Evolutionary conservation across 2,329 filamentous ascomycete species (phyloP), one percentile per base, ranked within the genome.

Genomic region (Ophiostoma pallidulum): DNA sequence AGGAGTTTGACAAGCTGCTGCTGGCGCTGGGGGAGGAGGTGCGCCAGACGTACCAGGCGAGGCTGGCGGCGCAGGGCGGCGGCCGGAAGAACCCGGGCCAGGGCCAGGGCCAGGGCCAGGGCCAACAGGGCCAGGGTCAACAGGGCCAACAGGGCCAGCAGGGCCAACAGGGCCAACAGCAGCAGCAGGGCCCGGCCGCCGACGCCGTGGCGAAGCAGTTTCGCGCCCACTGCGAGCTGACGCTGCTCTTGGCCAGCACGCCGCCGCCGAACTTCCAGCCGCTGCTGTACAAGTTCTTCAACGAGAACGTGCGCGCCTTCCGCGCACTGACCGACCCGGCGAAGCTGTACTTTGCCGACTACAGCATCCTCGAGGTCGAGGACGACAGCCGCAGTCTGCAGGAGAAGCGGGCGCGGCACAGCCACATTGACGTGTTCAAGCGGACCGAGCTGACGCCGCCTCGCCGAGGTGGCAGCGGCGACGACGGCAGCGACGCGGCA

Each of bases 321-420:
- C 71, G 75, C 35, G 68, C 68, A 5, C 70, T 75, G 47, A 72
- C 81, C 10, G 79, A 92, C 54, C 73, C 78, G 24, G 75, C 81
- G 9, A 74, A 74, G 51, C 70, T 94, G 41, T 86, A 85, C 65
- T 84, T 88, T 63, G 77, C 78, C 41, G 78, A 92, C 59, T 86
- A 81, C 47, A 72, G 71, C 41, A 75, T 86, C 60, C 69, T 92
- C 10, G 83, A 84, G 5, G 68, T 87, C 13, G 72, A 75, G 9
- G 74, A 81, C 45, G 77, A 81, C 50, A 64, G 64, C 13, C 66
- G 67, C 16, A 75, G 73, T 4, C 59, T 77, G 12, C 62, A 60
- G 3, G 57, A 59, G 18, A 64, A 65, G 49, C 64, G 60, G 49
- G 60, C 61, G 3, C 64, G 57, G 32, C 64, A 65, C 2, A 54